A percentile compares a stretch with the other conserved stretches of the same genome.
These are phyloP conservation scores for Lactarius quietus DNA, from an alignment of 768 basidiomycete species.

Conservation along the genomic window DNA sequence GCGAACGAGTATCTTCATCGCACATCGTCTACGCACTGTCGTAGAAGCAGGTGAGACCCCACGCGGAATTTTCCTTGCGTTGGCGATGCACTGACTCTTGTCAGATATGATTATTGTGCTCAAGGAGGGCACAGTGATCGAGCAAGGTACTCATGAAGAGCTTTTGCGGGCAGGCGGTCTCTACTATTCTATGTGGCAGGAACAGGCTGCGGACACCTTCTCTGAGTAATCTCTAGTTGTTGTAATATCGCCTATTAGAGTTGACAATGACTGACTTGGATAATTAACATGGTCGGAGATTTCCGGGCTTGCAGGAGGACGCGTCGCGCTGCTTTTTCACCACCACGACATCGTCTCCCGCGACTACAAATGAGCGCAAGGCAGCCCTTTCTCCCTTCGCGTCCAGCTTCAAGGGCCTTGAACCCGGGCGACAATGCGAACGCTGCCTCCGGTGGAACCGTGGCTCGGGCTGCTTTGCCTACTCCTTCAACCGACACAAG, in stretches of 20 bases:
- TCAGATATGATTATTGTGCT: constrained; percentile 91
- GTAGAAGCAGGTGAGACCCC: constrained; percentile 72
- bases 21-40: constrained; percentile 86
- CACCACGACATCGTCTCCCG: neutral
- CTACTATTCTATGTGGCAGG: constrained; percentile 79
- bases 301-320: neutral
- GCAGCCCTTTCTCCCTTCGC: constrained; percentile 21
- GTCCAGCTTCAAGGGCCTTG: constrained; percentile 15
- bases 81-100: neutral
- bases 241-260: constrained; percentile 6
- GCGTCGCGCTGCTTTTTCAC: neutral
- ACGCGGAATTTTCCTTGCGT: neutral
- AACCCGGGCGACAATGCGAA: constrained; percentile 3
- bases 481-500: neutral
- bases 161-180: constrained; percentile 66
- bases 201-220: constrained; percentile 48
- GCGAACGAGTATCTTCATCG: constrained; percentile 95
- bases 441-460: too few relatives aligned
- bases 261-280: neutral
- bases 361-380: constrained; percentile 16
- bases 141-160: constrained; percentile 92
- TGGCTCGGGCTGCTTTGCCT: neutral
- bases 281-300: neutral
- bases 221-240: constrained; percentile 15
- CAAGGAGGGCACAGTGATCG: constrained; percentile 83